Base-by-base conservation (phyloP, 2,329 filamentous ascomycete genomes). In the Botryotinia narcissicola region DNA sequence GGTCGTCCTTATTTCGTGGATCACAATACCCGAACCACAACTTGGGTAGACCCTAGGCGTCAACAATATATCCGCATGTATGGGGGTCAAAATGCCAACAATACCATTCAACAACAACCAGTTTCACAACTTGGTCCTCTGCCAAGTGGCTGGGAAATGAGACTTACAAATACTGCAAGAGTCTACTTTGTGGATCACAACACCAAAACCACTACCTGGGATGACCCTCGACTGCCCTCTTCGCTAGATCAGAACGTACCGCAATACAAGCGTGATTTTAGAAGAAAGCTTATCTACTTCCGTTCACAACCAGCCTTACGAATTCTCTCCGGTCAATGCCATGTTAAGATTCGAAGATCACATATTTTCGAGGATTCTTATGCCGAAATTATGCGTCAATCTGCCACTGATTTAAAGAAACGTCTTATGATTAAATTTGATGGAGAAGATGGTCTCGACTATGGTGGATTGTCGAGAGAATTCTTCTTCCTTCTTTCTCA, bases 121-220 rank as follows among this genome's bases (percentile, higher is more conserved):
- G 96, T 99, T 3, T 98, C 96, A 3, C 96, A 99, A 82, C 88
- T 99, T 63, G 96, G 96, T 6, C 96, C 96, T 40, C 84, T 99
- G 66, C 96, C 96, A 4, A 98, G 96, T 80, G 96, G 96, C 4
- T 99, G 96, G 96, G 96, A 99, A 86, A 99, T 99, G 96, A 93
- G 96, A 75, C 90, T 99, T 70, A 99, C 96, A 71, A 98, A 99
- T 83, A 99, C 96, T 22, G 96, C 96, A 42, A 89, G 96, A 74
- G 96, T 99, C 25, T 99, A 99, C 84, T 99, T 99, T 83, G 96
- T 99, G 62, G 96, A 99, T 80, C 96, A 99, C 85, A 99, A 99
- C 84, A 99, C 96, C 62, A 99, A 99, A 87, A 99, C 96, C 0
- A 99, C 96, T 5, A 99, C 96, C 1, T 99, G 96, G 96, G 96